These are phyloP conservation scores for Rhodosporidiobolus odoratus DNA, from an alignment of 768 basidiomycete species.

Conservation along the genomic window DNA sequence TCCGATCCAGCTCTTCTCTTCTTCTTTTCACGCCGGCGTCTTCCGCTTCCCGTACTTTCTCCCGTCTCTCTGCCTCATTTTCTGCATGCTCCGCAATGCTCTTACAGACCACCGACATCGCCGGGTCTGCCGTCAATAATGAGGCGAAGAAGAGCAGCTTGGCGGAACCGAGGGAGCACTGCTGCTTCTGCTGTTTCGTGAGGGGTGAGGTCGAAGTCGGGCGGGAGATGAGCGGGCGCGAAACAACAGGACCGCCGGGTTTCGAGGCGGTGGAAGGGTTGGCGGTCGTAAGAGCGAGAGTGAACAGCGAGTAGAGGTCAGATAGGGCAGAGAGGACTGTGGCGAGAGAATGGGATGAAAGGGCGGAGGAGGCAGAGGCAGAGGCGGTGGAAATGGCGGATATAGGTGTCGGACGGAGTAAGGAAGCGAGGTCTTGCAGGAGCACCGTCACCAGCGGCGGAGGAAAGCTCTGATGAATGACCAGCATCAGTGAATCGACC, in stretches of 20 bases:
- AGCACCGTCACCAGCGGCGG: slow-evolving; percentile 20
- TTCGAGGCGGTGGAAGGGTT: background rate
- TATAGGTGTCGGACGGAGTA: slow-evolving; percentile 7
- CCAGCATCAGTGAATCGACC: background rate
- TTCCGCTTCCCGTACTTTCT: background rate
- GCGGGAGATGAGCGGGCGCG: slow-evolving; percentile 14
- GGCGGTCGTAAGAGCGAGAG: background rate
- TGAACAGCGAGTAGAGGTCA: slow-evolving; percentile 20
- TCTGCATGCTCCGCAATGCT: background rate
- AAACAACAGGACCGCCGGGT: background rate
- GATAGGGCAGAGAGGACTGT: slow-evolving; percentile 9
- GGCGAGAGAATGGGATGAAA: slow-evolving; percentile 6
- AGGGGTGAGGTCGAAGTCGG: background rate
- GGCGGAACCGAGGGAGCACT: slow-evolving; percentile 20
- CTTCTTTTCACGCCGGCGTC: background rate
- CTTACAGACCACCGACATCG: background rate
- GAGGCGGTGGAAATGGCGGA: background rate
- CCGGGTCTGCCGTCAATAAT: background rate
- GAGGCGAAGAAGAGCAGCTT: slow-evolving; percentile 30
- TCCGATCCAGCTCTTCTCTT: background rate
- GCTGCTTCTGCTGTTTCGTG: slow-evolving; percentile 4
- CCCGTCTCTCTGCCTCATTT: background rate
- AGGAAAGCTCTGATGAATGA: slow-evolving; percentile 4
- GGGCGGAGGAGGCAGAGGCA: background rate
- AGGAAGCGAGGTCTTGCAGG: slow-evolving; percentile 7